Evolutionary conservation across 345 rosid genomes (phyloP), one percentile per base, ranked within the genome.

Genomic region (Ceriops decandra): DNA sequence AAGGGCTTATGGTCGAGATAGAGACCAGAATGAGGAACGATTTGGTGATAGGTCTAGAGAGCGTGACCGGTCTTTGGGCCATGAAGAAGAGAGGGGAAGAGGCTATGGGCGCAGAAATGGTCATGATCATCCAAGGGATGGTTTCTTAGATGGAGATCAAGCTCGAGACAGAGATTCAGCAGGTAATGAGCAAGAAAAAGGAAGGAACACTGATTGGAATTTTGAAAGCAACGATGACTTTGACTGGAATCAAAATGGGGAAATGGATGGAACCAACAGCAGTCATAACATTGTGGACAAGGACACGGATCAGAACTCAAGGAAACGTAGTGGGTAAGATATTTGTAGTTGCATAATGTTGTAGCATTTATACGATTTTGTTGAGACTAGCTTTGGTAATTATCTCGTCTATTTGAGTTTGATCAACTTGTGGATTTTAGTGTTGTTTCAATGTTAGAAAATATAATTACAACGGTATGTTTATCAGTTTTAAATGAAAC

Each of bases 41-140:
- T 68, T 62, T 11, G 74, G 74, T 72, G 91, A 86, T 70, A 79
- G 86, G 83, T 85, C 88, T 2, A 60, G 86, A 33, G 97, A 89
- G 72, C 85, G 77, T 2, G 84, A 80, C 60, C 76, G 76, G 69
- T 89, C 93, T 72, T 73, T 63, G 68, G 95, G 77, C 56, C 75
- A 27, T 30, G 83, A 82, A 30, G 70, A 19, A 52, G 88, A 82
- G n/a, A 74, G 62, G 64, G 85, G 71, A 69, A 85, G 85, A 68
- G 89, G 68, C 5, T 84, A 82, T 65, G 85, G 77, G 33, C 83
- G 54, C 68, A 66, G 63, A 11, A 78, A 4, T 27, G 78, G 68
- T 73, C 82, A 58, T 72, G 85, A 82, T 79, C 74, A 77, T 66
- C 77, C 81, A 11, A 74, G 81, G 65, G 85, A 87, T 72, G 76